Percentiles rank a stretch among this genome's conserved stretches.
These are phyloP conservation scores for Lipomyces spencermartinsiae DNA, from an alignment of 805 yeast species.

Conservation along the genomic window DNA sequence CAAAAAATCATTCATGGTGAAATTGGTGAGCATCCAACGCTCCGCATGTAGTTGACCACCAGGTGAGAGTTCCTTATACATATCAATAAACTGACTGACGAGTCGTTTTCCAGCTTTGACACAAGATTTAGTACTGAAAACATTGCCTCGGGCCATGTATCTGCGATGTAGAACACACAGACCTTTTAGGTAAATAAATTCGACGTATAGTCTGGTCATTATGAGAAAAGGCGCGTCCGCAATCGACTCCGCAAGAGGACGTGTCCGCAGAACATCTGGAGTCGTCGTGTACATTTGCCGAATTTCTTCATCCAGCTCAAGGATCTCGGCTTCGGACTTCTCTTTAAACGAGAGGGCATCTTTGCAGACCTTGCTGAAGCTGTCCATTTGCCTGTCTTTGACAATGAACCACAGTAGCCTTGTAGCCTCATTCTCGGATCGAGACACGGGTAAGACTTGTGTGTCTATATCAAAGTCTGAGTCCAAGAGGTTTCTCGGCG, in stretches of 20 bases:
- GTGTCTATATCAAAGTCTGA: conserved; percentile 3
- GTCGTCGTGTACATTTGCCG: conserved; percentile 1
- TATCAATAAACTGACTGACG: background rate
- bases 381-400: conserved; percentile 1
- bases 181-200: background rate
- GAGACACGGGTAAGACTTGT: background rate
- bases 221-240: conserved; percentile 4
- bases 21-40: conserved; percentile 5
- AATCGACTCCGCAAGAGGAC: background rate
- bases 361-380: conserved; percentile 3
- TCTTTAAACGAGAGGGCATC: background rate
- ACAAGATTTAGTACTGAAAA: conserved; percentile 4
- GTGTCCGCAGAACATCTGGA: conserved; percentile 3
- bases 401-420: conserved; percentile 3
- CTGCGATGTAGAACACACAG: conserved; percentile 7
- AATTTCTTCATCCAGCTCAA: conserved; percentile 7
- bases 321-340: background rate
- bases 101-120: conserved; percentile 1
- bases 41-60: conserved; percentile 3
- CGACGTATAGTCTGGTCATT: conserved; percentile 7
- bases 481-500: conserved; percentile 5
- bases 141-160: conserved; percentile 7
- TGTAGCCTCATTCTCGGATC: conserved; percentile 2
- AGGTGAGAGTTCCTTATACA: background rate
- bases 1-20: conserved; percentile 2